Base-by-base conservation (phyloP, 2,329 filamentous ascomycete genomes). In the Talaromyces sp. region DNA sequence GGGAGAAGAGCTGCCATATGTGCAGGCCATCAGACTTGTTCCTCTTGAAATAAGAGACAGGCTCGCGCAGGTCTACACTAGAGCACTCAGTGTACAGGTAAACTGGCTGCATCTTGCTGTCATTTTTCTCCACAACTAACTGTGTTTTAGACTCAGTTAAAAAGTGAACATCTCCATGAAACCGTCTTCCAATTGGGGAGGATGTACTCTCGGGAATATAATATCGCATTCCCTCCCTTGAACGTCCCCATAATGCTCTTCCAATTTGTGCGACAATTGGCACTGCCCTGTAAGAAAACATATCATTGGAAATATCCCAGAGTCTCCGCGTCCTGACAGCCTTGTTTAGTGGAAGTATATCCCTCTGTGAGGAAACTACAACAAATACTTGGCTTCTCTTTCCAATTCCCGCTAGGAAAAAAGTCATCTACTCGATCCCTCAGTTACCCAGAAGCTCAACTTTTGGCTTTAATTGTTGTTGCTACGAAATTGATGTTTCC, bases 401-500 rank as follows among this genome's bases (percentile, higher is more conserved):
- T 88, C 63, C 81, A 82, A 0, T 77, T 80, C 7, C 74, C 77
- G 3, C 77, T 74, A 31, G 69, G 72, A 56, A 62, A 62, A 69
- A 60, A 63, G 57, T 74, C 75, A 62, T 74, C 79, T 61, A 74
- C 67, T 32, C 68, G 65, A 41, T 64, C 80, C 27, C 74, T 83
- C 9, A 79, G 85, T 56, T 83, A 88, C 63, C 91, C 94, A 0
- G 94, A 97, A 68, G 79, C 90, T 6, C 83, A 89, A 50, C 76
- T 97, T 1, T 79, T 91, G 59, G 81, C 87, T 3, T 77, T 91
- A 3, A 73, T 96, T 3, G 78, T 96, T 2, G 81, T 96, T 14
- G 85, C 89, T 3, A 86, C 88, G 3, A 97, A 97, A 67, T 73
- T 96, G 2, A 79, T 89, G 21, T 92, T 91, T 67, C 91, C 93